Evolutionary conservation across 2,329 filamentous ascomycete genomes (phyloP), one percentile per base, ranked within the genome.

Genomic region (Trichoderma arundinaceum): DNA sequence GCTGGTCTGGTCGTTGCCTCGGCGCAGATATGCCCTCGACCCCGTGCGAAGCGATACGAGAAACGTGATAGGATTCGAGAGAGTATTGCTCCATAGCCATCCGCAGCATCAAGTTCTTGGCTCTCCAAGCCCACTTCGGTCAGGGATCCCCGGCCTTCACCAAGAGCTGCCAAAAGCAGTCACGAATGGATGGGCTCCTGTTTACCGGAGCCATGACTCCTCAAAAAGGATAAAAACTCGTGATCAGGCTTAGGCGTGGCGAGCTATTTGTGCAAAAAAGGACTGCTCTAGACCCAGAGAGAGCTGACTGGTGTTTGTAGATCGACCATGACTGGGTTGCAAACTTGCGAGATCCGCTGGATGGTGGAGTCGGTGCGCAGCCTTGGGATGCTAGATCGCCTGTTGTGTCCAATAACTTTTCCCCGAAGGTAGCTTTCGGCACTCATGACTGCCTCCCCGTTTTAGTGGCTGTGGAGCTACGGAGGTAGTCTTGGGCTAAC

Each of bases 271-370:
- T 28, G n/a, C 13, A 17, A n/a, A 9, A 41, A 15, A 44, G 48
- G 59, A 52, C 59, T 62, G 59, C 38, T 44, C 59, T 62, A 62
- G 59, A 62, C 59, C 59, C 22, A 8, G 59, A 52, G 10, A 15
- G 22, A 15, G 39, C 15, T 46, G 54, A 32, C 35, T 60, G 57
- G 44, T 41, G 57, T 39, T 60, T 33, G 48, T 19, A 52, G 59
- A 62, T 62, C 59, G 19, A 17, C 58, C 35, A 46, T 38, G 38
- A 43, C 44, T 22, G 51, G 51, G n/a, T 22, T 53, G 33, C 13
- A 33, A 19, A 32, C 41, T 63, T 43, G 39, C 13, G 49, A 63
- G 60, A 54, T 63, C 60, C 60, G 60, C 49, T 61, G 22, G 35
- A 7, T 9, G 46, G 44, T 61, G 58, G 58, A 46, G 60, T 60